These are phyloP conservation scores for Phaeosphaeriaceae sp. DNA, from an alignment of 2,329 filamentous ascomycete genomes.

Conservation along the genomic window DNA sequence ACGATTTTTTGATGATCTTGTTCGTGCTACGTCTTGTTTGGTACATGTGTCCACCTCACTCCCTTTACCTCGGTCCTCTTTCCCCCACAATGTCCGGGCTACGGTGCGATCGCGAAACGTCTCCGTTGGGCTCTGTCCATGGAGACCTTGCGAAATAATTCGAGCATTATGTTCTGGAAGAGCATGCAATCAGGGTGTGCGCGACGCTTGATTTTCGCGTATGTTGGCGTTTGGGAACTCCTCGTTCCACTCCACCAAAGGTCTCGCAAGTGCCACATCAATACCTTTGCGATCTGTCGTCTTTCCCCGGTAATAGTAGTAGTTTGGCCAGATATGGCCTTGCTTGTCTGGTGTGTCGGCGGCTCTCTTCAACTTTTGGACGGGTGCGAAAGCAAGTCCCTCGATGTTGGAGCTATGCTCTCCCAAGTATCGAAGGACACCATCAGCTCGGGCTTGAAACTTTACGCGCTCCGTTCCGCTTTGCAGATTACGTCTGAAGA, in stretches of 20 bases:
- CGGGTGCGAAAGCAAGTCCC: slow-evolving; percentile 1
- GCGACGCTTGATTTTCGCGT: too few relatives aligned
- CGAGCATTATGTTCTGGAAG: too few relatives aligned
- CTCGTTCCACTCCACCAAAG: neutral
- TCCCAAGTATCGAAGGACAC: slow-evolving; percentile 1
- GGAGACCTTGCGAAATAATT: too few relatives aligned
- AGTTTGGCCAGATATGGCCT: slow-evolving; percentile 3
- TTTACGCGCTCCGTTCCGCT: neutral
- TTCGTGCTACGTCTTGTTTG: too few relatives aligned
- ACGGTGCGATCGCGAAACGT: too few relatives aligned
- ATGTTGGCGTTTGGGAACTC: too few relatives aligned
- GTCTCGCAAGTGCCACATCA: neutral
- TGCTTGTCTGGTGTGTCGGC: neutral
- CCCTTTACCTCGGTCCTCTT: too few relatives aligned
- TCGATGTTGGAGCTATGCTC: neutral
- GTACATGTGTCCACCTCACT: too few relatives aligned
- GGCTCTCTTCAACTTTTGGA: neutral
- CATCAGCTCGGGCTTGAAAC: slow-evolving; percentile 2
- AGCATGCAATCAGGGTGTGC: too few relatives aligned
- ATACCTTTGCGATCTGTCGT: neutral
- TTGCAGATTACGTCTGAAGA: neutral
- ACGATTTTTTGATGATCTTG: too few relatives aligned
- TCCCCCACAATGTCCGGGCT: too few relatives aligned
- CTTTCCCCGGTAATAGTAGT: slow-evolving; percentile 1
- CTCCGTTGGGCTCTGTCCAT: too few relatives aligned